These are phyloP conservation scores for Calonectria pseudoreteaudii DNA, from an alignment of 2,329 filamentous ascomycete genomes.

Conservation along the genomic window DNA sequence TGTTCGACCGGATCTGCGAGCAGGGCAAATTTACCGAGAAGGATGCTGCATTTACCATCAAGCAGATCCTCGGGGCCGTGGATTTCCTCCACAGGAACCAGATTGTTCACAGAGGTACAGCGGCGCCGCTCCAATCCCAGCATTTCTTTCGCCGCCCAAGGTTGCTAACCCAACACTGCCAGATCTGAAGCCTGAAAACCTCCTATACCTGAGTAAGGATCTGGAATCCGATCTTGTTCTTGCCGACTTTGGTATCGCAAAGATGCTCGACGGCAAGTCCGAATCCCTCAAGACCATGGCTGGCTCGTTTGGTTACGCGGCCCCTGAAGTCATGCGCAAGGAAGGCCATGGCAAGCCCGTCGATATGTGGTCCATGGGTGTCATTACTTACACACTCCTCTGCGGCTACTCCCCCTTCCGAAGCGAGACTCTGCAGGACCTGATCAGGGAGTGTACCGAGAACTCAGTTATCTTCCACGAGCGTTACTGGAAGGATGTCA, in stretches of 20 bases:
- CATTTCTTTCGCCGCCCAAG: not conserved
- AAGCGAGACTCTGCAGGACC: conserved; percentile 89
- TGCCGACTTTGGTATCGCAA: conserved; percentile 98
- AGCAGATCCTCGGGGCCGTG: conserved; percentile 91
- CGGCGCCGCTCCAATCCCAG: not conserved
- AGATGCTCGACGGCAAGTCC: conserved; percentile 91
- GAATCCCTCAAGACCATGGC: conserved; percentile 98
- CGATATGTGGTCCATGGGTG: conserved; percentile 99
- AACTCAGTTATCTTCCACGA: conserved; percentile 94
- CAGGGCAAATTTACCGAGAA: conserved; percentile 99
- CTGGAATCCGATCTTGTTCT: conserved; percentile 87
- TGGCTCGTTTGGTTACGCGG: conserved; percentile 96
- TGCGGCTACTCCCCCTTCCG: conserved; percentile 99
- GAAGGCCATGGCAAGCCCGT: conserved; percentile 97
- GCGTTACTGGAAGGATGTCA: conserved; percentile 98
- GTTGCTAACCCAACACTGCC: conserved; percentile 8
- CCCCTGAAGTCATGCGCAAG: conserved; percentile 98
- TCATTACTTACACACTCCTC: conserved; percentile 97
- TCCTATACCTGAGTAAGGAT: conserved; percentile 88
- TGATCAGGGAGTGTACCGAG: conserved; percentile 93
- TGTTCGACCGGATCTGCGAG: conserved; percentile 98
- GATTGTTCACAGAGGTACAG: conserved; percentile 90
- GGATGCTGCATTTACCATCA: conserved; percentile 95
- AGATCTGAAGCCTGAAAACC: conserved; percentile 99
- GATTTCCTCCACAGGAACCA: conserved; percentile 95